Evolutionary conservation across 2,329 filamentous ascomycete genomes (phyloP).

Genomic region (Pestalotiopsis sp.): DNA sequence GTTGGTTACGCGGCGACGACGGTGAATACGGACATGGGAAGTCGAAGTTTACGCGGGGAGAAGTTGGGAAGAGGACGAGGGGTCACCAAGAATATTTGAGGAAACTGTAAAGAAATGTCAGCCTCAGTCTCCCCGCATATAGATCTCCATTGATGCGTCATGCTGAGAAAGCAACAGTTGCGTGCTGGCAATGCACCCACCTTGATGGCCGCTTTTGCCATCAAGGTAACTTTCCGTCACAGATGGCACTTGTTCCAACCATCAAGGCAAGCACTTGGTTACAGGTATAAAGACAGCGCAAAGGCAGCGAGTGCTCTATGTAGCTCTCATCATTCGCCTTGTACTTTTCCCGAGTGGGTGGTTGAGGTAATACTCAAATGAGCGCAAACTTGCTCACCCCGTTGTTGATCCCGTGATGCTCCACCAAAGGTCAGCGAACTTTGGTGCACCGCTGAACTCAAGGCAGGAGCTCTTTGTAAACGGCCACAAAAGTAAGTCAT

Average conservation of each 20-base stretch:
- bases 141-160: background rate
- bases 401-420: background rate
- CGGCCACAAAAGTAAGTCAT: background rate
- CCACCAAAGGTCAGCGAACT: background rate
- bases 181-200: background rate
- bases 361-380: conserved; percentile 5
- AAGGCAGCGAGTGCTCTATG: too few relatives aligned
- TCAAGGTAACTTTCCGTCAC: conserved; percentile 5
- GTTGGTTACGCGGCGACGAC: too few relatives aligned
- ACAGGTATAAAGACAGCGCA: background rate
- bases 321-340: background rate
- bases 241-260: background rate
- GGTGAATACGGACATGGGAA: too few relatives aligned
- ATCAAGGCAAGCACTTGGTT: background rate
- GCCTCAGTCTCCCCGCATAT: background rate
- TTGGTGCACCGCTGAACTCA: background rate
- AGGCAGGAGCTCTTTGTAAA: background rate
- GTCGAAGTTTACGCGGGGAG: too few relatives aligned
- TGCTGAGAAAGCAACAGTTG: background rate
- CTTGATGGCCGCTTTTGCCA: conserved; percentile 13
- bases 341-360: background rate
- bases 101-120: background rate
- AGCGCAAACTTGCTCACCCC: conserved; percentile 36
- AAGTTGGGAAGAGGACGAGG: background rate
- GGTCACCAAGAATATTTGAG: background rate